Percentiles rank a stretch among this genome's conserved stretches.
Evolutionary conservation across 805 yeast genomes (phyloP).

Genomic region (Metschnikowia sp.): DNA sequence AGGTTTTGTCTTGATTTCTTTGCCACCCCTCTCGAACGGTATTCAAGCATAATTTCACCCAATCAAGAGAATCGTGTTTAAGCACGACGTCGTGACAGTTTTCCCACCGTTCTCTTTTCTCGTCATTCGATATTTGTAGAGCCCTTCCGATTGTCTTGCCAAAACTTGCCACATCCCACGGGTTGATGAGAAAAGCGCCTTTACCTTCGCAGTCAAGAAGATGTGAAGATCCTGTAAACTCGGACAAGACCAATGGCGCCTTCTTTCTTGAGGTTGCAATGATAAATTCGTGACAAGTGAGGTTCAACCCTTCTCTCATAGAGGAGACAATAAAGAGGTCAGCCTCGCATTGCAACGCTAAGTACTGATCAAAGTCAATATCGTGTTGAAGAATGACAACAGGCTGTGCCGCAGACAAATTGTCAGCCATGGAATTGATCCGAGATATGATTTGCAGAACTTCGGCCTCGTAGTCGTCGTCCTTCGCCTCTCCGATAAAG

Average conservation of each 20-base stretch:
- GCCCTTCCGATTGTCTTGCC: slow-evolving; percentile 61
- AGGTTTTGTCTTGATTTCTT: slow-evolving; percentile 26
- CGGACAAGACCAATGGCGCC: slow-evolving; percentile 83
- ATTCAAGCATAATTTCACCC: slow-evolving; percentile 62
- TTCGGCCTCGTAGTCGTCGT: slow-evolving; percentile 67
- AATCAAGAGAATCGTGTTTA: slow-evolving; percentile 65
- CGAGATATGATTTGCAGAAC: slow-evolving; percentile 76
- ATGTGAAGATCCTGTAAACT: slow-evolving; percentile 91
- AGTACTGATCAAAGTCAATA: slow-evolving; percentile 81
- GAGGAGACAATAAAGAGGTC: slow-evolving; percentile 85
- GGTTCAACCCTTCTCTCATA: slow-evolving; percentile 93
- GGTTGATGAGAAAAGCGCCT: slow-evolving; percentile 79
- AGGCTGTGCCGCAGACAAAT: slow-evolving; percentile 73
- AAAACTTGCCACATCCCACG: slow-evolving; percentile 78
- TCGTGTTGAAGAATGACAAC: slow-evolving; percentile 87
- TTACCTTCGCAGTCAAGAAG: slow-evolving; percentile 50
- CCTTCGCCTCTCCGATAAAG: slow-evolving; percentile 56
- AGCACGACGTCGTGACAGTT: slow-evolving; percentile 55
- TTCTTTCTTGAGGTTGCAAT: slow-evolving; percentile 67
- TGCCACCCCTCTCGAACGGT: slow-evolving; percentile 47
- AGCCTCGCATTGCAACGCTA: slow-evolving; percentile 83
- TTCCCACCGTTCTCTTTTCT: slow-evolving; percentile 60
- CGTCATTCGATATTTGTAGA: slow-evolving; percentile 61
- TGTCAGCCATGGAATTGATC: slow-evolving; percentile 72
- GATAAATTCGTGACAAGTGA: slow-evolving; percentile 92